Base-by-base conservation (phyloP, 1,139 yeast species). In the Lodderomyces metapsilosis region DNA sequence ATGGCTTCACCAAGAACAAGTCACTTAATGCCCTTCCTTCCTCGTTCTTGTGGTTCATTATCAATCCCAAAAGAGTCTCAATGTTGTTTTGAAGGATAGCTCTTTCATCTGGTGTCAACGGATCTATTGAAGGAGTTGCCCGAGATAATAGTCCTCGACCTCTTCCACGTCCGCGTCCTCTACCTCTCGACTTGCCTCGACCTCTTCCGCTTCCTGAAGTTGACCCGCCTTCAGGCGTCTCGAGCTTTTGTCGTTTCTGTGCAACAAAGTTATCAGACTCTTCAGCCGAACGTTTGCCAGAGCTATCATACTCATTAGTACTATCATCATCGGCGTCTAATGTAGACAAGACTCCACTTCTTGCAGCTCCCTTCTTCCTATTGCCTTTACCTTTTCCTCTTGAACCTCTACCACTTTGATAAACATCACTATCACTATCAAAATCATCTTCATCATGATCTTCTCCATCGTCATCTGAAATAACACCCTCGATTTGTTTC, bases 1-100 rank as follows among this genome's bases (percentile, higher is more conserved):
- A 78, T 6, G 96, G 96, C 49, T 76, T 80, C 4, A 75, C 78
- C 59, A 82, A 59, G 55, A 85, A 85, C 40, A 85, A 68, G 37
- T 81, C 88, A 47, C 85, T 75, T 43, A 80, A 64, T 12, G 62
- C 58, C 37, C 74, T 51, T 11, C 59, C 72, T 40, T 62, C 64
- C 43, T 71, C 74, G 60, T 76, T 74, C 20, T 63, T 57, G 51
- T 70, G 71, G 37, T 66, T 65, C 40, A 71, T 52, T 20, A 81
- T 57, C 38, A 63, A 59, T n/a, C 73, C 70, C 51, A 72, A 74
- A 34, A 81, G 73, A 8, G 53, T 57, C 35, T 68, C 70, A 49
- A 75, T 58, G 9, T 59, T 59, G n/a, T 59, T 53, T 57, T 71
- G 71, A 52, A 82, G 61, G 8, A 54, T 58, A 1, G 63, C 60